Evolutionary conservation across 1,284 basidiomycete species (phyloP).

Genomic region (Puccinia triticina): DNA sequence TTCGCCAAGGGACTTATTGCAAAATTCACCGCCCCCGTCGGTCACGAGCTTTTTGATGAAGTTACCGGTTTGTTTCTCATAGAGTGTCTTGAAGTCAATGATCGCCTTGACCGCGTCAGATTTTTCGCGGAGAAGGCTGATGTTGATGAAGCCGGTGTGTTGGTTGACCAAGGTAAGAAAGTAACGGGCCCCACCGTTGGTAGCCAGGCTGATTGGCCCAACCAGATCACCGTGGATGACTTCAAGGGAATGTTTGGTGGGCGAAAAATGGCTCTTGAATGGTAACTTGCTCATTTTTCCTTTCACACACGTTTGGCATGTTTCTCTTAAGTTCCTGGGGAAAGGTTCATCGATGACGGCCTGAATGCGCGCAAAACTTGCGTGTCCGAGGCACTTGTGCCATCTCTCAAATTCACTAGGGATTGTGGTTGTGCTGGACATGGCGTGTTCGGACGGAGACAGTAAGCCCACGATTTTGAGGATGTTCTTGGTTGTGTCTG

Average conservation of each 20-base stretch:
- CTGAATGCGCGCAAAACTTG: background rate
- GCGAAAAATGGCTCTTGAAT: background rate
- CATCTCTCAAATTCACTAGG: background rate
- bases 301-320: background rate
- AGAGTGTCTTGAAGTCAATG: background rate
- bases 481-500: no score
- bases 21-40: conserved; percentile 2
- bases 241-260: background rate
- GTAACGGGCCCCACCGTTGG: background rate
- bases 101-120: background rate
- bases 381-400: background rate
- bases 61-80: background rate
- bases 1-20: background rate
- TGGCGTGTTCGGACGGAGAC: no score
- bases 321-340: background rate
- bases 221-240: conserved; percentile 6
- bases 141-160: background rate
- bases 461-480: no score
- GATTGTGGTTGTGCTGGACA: no score
- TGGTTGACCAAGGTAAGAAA: background rate
- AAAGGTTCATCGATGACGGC: background rate
- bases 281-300: background rate
- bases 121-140: background rate
- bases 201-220: background rate
- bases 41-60: background rate